Percentiles rank a stretch among this genome's conserved stretches.
Evolutionary conservation across 352 stramenopile species (phyloP).

Genomic region (Phytophthora aleatoria): DNA sequence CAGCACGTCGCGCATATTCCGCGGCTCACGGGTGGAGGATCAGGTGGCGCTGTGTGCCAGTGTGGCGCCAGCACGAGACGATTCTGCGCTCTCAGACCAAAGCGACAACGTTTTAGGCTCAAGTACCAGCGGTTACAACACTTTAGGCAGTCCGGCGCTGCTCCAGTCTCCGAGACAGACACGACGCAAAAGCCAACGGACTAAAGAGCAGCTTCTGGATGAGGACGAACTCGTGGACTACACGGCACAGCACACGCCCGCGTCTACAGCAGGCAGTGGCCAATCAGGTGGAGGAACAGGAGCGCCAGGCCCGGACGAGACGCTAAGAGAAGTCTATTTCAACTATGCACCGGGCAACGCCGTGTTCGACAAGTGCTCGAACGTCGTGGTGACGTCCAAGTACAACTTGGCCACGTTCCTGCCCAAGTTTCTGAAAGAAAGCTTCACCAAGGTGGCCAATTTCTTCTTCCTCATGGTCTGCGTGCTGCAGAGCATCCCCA

Average conservation of each 20-base stretch:
- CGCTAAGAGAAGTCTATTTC: slow-evolving; percentile 70
- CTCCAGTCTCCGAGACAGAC: slow-evolving; percentile 34
- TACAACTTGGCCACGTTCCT: slow-evolving; percentile 89
- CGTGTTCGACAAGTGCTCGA: slow-evolving; percentile 70
- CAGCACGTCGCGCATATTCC: slow-evolving; percentile 51
- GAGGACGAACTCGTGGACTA: slow-evolving; percentile 35
- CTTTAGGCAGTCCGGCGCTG: slow-evolving; percentile 41
- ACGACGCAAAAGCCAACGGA: slow-evolving; percentile 7
- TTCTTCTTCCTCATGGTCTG: slow-evolving; percentile 94
- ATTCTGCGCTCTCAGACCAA: slow-evolving; percentile 20
- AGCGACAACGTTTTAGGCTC: slow-evolving; percentile 26
- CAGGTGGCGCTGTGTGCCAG: slow-evolving; percentile 42
- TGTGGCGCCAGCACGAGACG: slow-evolving; percentile 22
- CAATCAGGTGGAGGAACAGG: slow-evolving; percentile 11
- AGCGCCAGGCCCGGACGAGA: not conserved
- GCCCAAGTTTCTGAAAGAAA: slow-evolving; percentile 89
- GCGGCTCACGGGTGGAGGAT: slow-evolving; percentile 58
- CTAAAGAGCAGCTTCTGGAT: slow-evolving; percentile 24
- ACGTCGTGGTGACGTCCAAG: slow-evolving; percentile 91
- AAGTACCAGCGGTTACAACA: slow-evolving; percentile 36
- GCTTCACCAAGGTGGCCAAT: slow-evolving; percentile 91
- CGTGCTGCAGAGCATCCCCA: slow-evolving; percentile 84
- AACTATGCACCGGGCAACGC: slow-evolving; percentile 74
- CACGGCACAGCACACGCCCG: slow-evolving; percentile 15
- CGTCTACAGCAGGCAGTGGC: slow-evolving; percentile 2